Percentiles rank a stretch among this genome's conserved stretches.
These are phyloP conservation scores for Trametes polyzona DNA, from an alignment of 1,284 basidiomycete genomes.

Conservation along the genomic window DNA sequence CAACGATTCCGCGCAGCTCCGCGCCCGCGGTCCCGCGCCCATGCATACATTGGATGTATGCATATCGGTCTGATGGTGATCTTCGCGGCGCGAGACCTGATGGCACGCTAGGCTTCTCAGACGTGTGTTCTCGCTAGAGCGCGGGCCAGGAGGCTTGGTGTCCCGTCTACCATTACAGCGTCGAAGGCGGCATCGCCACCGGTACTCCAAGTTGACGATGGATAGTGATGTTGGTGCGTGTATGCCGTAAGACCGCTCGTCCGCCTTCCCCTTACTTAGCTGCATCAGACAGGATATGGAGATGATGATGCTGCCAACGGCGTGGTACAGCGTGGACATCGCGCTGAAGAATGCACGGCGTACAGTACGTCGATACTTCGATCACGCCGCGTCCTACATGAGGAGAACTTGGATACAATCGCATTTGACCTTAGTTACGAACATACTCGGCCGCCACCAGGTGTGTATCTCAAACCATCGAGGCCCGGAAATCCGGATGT, in stretches of 20 bases:
- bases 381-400: too few relatives aligned
- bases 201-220: background rate
- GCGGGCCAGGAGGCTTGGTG: background rate
- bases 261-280: background rate
- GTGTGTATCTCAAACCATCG: too few relatives aligned
- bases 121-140: background rate
- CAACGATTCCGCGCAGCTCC: too few relatives aligned
- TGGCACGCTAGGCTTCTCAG: background rate
- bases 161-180: background rate
- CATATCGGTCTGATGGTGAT: background rate
- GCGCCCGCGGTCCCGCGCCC: too few relatives aligned
- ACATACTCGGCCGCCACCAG: too few relatives aligned
- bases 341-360: background rate
- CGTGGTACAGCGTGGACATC: background rate
- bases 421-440: too few relatives aligned
- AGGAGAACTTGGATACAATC: too few relatives aligned
- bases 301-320: background rate
- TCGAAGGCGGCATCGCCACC: background rate
- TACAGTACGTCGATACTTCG: too few relatives aligned
- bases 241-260: background rate
- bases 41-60: background rate
- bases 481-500: too few relatives aligned
- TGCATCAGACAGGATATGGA: background rate
- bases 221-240: too few relatives aligned
- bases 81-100: background rate